Evolutionary conservation across 148 eudicot species (phyloP).

Genomic region (Dianthus caryophyllus): DNA sequence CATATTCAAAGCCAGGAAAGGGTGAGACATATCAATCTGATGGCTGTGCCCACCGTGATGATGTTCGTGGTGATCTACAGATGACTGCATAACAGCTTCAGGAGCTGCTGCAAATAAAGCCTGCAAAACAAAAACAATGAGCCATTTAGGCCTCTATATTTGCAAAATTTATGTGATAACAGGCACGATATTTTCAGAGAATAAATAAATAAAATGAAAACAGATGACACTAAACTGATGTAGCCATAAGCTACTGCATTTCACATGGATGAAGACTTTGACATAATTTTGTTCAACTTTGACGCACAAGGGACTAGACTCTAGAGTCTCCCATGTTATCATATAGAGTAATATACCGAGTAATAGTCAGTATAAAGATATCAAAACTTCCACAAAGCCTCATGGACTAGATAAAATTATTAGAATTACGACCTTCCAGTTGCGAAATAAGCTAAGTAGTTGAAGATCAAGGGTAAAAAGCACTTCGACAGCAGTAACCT

Average conservation of each 20-base stretch:
- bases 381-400: neutral
- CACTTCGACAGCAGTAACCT: too few relatives aligned
- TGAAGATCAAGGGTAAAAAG: too few relatives aligned
- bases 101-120: constrained; percentile 51
- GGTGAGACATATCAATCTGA: constrained; percentile 84
- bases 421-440: too few relatives aligned
- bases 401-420: too few relatives aligned
- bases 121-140: constrained; percentile 35
- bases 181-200: too few relatives aligned
- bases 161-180: neutral
- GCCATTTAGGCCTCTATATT: neutral
- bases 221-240: too few relatives aligned
- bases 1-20: constrained; percentile 82
- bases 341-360: neutral
- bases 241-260: neutral
- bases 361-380: neutral
- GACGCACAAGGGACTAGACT: too few relatives aligned
- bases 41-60: constrained; percentile 61
- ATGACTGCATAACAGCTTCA: constrained; percentile 50
- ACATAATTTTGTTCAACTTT: neutral
- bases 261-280: neutral
- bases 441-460: too few relatives aligned
- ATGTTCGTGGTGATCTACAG: constrained; percentile 49
- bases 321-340: neutral
- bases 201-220: too few relatives aligned